Conservation (phyloP, 169 alveolate genomes). For the Plasmodium malariae region DNA sequence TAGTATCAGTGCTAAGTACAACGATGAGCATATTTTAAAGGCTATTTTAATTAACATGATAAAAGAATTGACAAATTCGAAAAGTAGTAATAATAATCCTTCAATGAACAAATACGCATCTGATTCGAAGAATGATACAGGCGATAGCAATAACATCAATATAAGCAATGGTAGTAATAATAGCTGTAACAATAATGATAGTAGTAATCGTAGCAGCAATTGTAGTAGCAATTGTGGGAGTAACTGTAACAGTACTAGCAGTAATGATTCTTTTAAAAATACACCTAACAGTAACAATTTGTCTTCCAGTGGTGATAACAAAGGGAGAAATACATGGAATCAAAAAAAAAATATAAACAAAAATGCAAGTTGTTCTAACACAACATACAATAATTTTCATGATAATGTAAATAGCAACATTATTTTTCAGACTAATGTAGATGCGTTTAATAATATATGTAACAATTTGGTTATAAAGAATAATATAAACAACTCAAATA, state of each 20-base stretch:
- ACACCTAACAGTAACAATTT: constrained; percentile 4
- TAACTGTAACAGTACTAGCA: too few relatives aligned
- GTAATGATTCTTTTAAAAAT: too few relatives aligned
- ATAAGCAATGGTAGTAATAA: background rate
- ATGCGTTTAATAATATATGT: constrained; percentile 20
- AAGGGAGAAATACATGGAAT: background rate
- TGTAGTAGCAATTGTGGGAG: background rate
- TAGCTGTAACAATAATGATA: too few relatives aligned
- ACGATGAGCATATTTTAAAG: constrained; percentile 42
- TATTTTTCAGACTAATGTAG: constrained; percentile 13
- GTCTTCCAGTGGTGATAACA: constrained; percentile 2
- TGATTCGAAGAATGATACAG: background rate
- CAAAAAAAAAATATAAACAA: background rate
- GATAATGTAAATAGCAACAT: constrained; percentile 18
- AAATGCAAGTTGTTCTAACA: constrained; percentile 4
- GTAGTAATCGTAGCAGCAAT: too few relatives aligned
- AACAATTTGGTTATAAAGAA: constrained; percentile 19
- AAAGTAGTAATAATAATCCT: constrained; percentile 1
- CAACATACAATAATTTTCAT: background rate
- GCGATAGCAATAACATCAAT: background rate
- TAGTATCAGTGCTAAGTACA: background rate
- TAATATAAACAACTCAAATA: constrained; percentile 21
- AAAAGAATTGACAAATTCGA: constrained; percentile 9
- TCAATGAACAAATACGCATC: background rate
- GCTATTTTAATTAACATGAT: constrained; percentile 48